These are phyloP conservation scores for Creolimax fragrantissima DNA, from an alignment of 78 protist species.

Conservation along the genomic window DNA sequence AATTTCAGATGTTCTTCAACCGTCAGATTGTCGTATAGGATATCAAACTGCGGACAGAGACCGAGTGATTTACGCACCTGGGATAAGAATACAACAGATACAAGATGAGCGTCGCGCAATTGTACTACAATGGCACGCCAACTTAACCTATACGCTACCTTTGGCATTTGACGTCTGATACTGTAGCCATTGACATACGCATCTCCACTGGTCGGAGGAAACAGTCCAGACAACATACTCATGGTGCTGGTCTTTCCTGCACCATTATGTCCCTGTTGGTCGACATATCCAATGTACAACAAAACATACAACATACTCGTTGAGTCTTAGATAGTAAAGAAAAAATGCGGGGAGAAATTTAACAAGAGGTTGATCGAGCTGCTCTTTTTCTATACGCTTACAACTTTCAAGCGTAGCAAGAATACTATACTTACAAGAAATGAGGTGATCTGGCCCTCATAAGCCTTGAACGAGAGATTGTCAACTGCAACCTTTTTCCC, in stretches of 20 bases:
- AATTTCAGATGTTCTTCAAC: slow-evolving; percentile 48
- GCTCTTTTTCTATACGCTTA: too few species aligned
- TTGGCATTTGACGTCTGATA: neutral
- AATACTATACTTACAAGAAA: neutral
- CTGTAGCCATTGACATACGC: slow-evolving; percentile 53
- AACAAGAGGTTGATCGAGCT: neutral
- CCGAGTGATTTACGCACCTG: slow-evolving; percentile 53
- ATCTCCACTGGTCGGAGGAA: slow-evolving; percentile 60
- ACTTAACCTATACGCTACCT: too few species aligned
- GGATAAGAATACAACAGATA: too few species aligned
- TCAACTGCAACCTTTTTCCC: slow-evolving; percentile 22
- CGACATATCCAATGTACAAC: neutral
- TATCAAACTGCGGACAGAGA: slow-evolving; percentile 76
- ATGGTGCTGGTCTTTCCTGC: slow-evolving; percentile 87
- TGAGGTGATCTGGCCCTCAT: slow-evolving; percentile 24
- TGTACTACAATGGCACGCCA: too few species aligned
- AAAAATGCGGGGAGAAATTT: neutral
- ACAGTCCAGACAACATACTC: slow-evolving; percentile 63
- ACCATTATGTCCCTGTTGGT: slow-evolving; percentile 77
- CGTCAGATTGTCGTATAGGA: slow-evolving; percentile 50
- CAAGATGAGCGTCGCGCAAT: too few species aligned
- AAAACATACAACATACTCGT: neutral
- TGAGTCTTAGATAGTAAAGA: neutral
- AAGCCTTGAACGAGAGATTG: neutral
- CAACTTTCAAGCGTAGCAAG: too few species aligned